Conservation (phyloP, 305 asterid genomes). For the Stenogyne calaminthoides region DNA sequence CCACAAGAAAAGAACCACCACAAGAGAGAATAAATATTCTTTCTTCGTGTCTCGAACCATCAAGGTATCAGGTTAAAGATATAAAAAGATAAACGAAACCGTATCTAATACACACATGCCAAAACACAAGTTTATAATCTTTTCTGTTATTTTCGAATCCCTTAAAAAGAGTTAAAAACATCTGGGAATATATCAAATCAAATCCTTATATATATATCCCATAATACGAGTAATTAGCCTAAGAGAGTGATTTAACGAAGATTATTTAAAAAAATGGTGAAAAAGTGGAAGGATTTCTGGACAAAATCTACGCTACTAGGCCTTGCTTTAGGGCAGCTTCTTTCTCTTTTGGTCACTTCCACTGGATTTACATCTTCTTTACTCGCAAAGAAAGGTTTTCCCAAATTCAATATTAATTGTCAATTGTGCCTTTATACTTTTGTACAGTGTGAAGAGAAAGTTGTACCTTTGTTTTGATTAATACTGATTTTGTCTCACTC, state of each 20-base stretch:
- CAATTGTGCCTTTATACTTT: not conserved
- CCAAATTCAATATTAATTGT: not conserved
- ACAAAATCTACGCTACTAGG: conserved; percentile 54
- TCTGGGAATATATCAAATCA: too few relatives aligned
- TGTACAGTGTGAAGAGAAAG: not conserved
- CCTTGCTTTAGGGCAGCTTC: conserved; percentile 71
- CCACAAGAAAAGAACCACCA: too few relatives aligned
- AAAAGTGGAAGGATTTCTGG: conserved; percentile 37
- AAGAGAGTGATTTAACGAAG: not conserved
- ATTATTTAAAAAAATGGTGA: conserved; percentile 34
- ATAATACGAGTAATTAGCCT: not conserved
- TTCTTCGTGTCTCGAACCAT: too few relatives aligned
- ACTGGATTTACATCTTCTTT: conserved; percentile 86
- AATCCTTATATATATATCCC: too few relatives aligned
- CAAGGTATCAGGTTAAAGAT: too few relatives aligned
- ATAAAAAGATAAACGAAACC: too few relatives aligned
- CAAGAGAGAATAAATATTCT: too few relatives aligned
- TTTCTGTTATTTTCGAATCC: too few relatives aligned
- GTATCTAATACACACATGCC: too few relatives aligned
- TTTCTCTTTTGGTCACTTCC: conserved; percentile 78
- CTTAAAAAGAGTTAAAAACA: too few relatives aligned
- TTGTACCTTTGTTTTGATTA: too few relatives aligned
- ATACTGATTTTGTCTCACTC: not conserved
- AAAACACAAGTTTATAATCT: too few relatives aligned
- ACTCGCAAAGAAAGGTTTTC: conserved; percentile 70